Evolutionary conservation across 1,284 basidiomycete species (phyloP).

Genomic region (Trichosporon sp.): DNA sequence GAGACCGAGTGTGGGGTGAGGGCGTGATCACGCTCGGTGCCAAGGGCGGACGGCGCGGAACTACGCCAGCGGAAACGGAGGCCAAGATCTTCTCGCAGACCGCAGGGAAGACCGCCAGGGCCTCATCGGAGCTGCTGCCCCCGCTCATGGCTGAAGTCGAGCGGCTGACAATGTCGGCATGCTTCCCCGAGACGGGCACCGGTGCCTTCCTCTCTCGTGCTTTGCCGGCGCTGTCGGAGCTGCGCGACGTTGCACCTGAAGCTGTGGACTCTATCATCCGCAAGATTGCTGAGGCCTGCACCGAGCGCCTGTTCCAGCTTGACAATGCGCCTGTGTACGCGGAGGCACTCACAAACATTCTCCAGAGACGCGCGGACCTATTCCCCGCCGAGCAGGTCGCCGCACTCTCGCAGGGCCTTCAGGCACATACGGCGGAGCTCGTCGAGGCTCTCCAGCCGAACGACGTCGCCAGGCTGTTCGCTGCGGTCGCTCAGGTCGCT

Average conservation of each 20-base stretch:
- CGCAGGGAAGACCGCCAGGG: constrained; percentile 16
- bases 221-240: constrained; percentile 6
- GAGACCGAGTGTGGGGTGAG: constrained; percentile 33
- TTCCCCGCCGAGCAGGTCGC: constrained; percentile 16
- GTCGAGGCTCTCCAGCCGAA: constrained; percentile 14
- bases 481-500: constrained; percentile 10
- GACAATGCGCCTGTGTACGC: neutral
- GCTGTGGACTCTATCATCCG: constrained; percentile 14
- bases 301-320: constrained; percentile 14
- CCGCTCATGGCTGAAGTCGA: constrained; percentile 59
- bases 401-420: constrained; percentile 17
- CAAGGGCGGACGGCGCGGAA: constrained; percentile 24
- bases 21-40: constrained; percentile 38
- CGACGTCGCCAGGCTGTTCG: constrained; percentile 16
- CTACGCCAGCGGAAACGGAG: constrained; percentile 26
- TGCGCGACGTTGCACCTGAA: neutral
- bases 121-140: constrained; percentile 59
- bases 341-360: constrained; percentile 20
- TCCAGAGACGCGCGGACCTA: constrained; percentile 13
- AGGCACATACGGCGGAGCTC: constrained; percentile 19
- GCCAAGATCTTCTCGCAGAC: constrained; percentile 30
- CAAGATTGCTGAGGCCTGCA: constrained; percentile 18
- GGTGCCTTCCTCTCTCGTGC: constrained; percentile 19
- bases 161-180: constrained; percentile 62
- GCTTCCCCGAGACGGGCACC: constrained; percentile 11